Evolutionary conservation across 2,329 filamentous ascomycete genomes (phyloP), one percentile per base, ranked within the genome.

Genomic region (Acarospora socialis): DNA sequence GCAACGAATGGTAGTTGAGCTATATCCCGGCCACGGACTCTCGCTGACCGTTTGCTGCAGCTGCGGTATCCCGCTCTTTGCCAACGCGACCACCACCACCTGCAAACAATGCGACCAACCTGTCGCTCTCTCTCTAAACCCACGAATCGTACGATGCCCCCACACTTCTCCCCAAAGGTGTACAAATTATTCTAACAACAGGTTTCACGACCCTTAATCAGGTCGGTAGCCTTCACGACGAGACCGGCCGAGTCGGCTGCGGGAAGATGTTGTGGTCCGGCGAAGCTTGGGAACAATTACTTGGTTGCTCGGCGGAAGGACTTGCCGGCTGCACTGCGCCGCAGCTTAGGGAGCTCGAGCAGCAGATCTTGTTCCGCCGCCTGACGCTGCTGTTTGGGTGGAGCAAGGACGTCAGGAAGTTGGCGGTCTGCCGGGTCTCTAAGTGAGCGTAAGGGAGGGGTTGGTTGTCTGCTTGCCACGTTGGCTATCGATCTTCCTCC

Each of bases 321-420:
- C 43, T 67, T 10, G 46, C 22, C 1, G 12, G 14, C 8, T n/a
- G 10, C 19, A 23, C 45, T 24, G 12, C 48, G 2, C 51, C 61
- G 2, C 47, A 54, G 26, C 38, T 66, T 26, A 46, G 49, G 28
- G 56, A 56, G 36, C 40, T 67, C 3, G 56, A 65, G 31, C 52
- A 59, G 31, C 46, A 63, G 1, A 37, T 66, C 22, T 35, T 61
- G 7, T 64, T 61, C 34, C 40, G 61, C 22, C 47, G 60, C 5
- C 41, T 67, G 1, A 60, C 55, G 4, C 30, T 66, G 39, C 43
- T 61, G 10, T 65, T 67, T 40, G 62, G 56, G 1, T 56, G 63
- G 53, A 50, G 46, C 21, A 39, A 50, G n/a, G 17, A 50, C 43
- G 31, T 40, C 10, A 41, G 41, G 7, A 48, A 39, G 34, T 10